Evolutionary conservation across 148 eudicot genomes (phyloP).

Genomic region (Vaccinium macrocarpon): DNA sequence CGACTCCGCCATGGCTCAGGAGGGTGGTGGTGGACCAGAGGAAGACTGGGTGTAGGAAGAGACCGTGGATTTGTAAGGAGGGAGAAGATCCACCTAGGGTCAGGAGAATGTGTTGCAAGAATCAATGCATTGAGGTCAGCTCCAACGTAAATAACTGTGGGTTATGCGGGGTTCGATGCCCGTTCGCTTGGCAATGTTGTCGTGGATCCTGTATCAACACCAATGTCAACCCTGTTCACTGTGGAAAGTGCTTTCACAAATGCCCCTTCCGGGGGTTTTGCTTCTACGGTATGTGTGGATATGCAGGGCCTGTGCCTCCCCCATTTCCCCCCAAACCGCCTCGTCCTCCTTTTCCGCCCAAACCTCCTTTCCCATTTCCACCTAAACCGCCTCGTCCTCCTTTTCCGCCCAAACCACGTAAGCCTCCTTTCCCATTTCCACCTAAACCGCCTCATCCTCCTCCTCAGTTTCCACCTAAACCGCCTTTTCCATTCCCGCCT

Average conservation of each 20-base stretch:
- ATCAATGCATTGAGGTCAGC: constrained; percentile 57
- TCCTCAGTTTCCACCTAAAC: too few species aligned
- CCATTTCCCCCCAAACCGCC: constrained; percentile 38
- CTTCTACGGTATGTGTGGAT: constrained; percentile 67
- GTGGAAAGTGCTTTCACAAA: constrained; percentile 55
- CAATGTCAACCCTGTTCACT: constrained; percentile 49
- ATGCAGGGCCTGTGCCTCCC: constrained; percentile 36
- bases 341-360: constrained; percentile 23
- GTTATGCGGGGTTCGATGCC: constrained; percentile 68
- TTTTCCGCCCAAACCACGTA: constrained; percentile 6
- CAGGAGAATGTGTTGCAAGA: constrained; percentile 47
- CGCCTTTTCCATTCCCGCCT: not conserved
- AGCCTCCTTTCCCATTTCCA: constrained; percentile 8
- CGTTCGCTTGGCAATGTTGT: constrained; percentile 74
- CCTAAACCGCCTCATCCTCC: constrained; percentile 12
- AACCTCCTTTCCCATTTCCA: not conserved
- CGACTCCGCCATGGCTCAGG: constrained; percentile 45
- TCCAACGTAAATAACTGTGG: constrained; percentile 68
- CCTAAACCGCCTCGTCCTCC: not conserved
- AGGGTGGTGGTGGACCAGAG: constrained; percentile 37
- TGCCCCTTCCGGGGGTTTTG: constrained; percentile 52
- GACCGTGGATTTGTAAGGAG: constrained; percentile 67
- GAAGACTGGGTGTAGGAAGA: constrained; percentile 49
- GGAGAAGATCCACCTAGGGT: constrained; percentile 32
- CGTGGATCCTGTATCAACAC: constrained; percentile 49